These are phyloP conservation scores for Lycium barbarum DNA, from an alignment of 257 asterid species.

Conservation along the genomic window DNA sequence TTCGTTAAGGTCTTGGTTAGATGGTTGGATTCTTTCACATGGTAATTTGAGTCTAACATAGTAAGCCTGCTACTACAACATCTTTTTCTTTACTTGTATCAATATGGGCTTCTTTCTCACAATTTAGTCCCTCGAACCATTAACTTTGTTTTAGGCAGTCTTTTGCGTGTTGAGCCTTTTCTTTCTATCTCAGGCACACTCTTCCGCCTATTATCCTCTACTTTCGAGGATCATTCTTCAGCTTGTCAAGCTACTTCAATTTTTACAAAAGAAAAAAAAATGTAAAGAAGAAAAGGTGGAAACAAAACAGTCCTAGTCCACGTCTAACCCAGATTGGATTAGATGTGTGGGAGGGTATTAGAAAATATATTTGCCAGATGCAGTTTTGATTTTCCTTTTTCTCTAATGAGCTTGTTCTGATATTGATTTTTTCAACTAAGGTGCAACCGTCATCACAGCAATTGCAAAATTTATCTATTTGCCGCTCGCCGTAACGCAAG, in stretches of 20 bases:
- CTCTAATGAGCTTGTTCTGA: background rate
- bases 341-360: background rate
- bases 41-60: background rate
- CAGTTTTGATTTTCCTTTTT: background rate
- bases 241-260: background rate
- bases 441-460: background rate
- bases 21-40: slow-evolving; percentile 24
- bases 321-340: background rate
- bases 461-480: background rate
- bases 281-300: background rate
- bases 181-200: background rate
- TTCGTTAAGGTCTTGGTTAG: background rate
- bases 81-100: background rate
- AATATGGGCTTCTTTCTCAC: background rate
- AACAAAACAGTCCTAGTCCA: background rate
- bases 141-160: background rate
- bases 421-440: background rate
- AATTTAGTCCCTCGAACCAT: background rate
- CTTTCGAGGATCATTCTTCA: background rate
- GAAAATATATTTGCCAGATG: background rate
- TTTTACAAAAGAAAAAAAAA: background rate
- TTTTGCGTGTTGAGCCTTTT: background rate
- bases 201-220: background rate
- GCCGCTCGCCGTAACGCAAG: background rate
- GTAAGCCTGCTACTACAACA: background rate